Percentiles rank a stretch among this genome's conserved stretches.
Conservation (phyloP, 305 asterid genomes). For the Striga hermonthica region DNA sequence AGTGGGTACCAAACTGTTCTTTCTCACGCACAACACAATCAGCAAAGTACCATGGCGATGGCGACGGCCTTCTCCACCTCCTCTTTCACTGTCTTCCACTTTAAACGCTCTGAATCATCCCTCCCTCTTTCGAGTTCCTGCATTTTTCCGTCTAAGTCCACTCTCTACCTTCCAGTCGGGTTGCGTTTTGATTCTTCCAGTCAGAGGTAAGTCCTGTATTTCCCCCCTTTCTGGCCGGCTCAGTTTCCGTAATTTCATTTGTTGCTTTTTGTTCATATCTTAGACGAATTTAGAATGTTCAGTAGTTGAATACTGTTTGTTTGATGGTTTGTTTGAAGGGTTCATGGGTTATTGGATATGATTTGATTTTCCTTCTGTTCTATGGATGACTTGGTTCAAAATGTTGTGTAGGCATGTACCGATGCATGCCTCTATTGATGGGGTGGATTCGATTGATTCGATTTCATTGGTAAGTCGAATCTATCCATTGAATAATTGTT, state of each 20-base stretch:
- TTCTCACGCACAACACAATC: slow-evolving; percentile 29
- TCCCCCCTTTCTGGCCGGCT: slow-evolving; percentile 1
- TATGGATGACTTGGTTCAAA: slow-evolving; percentile 29
- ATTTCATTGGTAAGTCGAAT: slow-evolving; percentile 50
- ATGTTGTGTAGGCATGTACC: slow-evolving; percentile 46
- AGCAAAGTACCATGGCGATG: slow-evolving; percentile 42
- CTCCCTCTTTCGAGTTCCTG: slow-evolving; percentile 20
- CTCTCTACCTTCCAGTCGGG: slow-evolving; percentile 25
- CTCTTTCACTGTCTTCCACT: slow-evolving; percentile 35
- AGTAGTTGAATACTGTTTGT: slow-evolving; percentile 8
- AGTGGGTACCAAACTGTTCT: slow-evolving; percentile 16
- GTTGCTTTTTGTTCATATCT: slow-evolving; percentile 12
- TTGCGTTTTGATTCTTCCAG: slow-evolving; percentile 28
- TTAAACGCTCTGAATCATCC: slow-evolving; percentile 32
- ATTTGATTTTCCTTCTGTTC: slow-evolving; percentile 9
- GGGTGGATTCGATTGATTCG: slow-evolving; percentile 51
- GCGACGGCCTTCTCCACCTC: slow-evolving; percentile 45
- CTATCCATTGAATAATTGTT: slow-evolving; percentile 3
- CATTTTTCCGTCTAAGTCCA: slow-evolving; percentile 33
- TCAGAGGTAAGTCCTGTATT: slow-evolving; percentile 37
- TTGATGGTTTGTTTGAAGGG: not conserved
- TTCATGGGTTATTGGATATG: slow-evolving; percentile 11
- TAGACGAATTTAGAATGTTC: slow-evolving; percentile 5
- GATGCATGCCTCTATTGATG: slow-evolving; percentile 55
- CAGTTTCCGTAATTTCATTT: slow-evolving; percentile 18